phyloP scores from a whole-genome alignment of 352 stramenopile genomes.

The Discostella stelligera region DNA sequence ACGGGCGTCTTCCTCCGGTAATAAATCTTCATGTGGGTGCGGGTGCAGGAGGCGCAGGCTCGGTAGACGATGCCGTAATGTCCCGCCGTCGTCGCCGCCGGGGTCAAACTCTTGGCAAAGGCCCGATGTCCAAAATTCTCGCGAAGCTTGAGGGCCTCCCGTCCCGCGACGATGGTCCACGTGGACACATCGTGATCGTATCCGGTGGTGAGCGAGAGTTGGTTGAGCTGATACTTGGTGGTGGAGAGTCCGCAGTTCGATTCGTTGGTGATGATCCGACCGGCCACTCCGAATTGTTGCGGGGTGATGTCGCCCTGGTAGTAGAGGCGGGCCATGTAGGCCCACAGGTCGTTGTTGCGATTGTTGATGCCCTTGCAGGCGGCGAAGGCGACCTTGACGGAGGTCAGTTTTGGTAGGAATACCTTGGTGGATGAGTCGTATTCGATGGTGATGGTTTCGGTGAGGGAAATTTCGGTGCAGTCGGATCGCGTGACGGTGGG shows the following conservation, averaged over 20 bases:
- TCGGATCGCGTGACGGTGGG: slow-evolving; percentile 46
- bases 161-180: slow-evolving; percentile 46
- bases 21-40: slow-evolving; percentile 41
- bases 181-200: slow-evolving; percentile 34
- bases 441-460: slow-evolving; percentile 36
- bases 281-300: slow-evolving; percentile 39
- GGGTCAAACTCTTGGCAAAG: slow-evolving; percentile 15
- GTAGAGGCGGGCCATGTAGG: slow-evolving; percentile 53
- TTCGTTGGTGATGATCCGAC: slow-evolving; percentile 45
- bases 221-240: slow-evolving; percentile 13
- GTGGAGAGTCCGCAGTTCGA: slow-evolving; percentile 14
- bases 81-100: not conserved
- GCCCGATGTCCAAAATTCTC: slow-evolving; percentile 31
- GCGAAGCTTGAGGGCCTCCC: slow-evolving; percentile 26
- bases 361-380: slow-evolving; percentile 53
- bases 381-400: slow-evolving; percentile 55
- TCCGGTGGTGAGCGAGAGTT: slow-evolving; percentile 17
- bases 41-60: slow-evolving; percentile 29
- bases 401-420: slow-evolving; percentile 21
- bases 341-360: slow-evolving; percentile 57
- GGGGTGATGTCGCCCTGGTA: slow-evolving; percentile 32
- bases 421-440: slow-evolving; percentile 11
- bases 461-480: slow-evolving; percentile 54
- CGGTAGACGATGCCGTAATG: slow-evolving; percentile 38
- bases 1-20: slow-evolving; percentile 45